Evolutionary conservation across 2,329 filamentous ascomycete genomes (phyloP).

Genomic region (Trichoderma aggressivum): DNA sequence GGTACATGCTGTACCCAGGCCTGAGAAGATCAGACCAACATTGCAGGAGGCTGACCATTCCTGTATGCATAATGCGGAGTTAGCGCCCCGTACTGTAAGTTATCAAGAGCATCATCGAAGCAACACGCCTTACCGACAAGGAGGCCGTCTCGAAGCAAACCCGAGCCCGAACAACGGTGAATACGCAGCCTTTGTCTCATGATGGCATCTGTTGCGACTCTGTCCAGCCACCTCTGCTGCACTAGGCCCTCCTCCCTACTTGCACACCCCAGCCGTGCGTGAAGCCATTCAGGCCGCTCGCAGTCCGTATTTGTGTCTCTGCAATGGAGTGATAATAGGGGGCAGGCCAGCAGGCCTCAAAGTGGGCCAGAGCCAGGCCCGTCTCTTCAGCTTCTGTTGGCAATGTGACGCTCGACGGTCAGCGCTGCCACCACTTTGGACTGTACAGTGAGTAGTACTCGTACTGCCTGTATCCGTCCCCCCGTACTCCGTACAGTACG

Average conservation of each 20-base stretch:
- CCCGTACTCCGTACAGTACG: not conserved
- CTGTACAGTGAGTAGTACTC: not conserved
- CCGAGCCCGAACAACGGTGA: not conserved
- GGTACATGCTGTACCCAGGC: not conserved
- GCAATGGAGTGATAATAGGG: slow-evolving; percentile 12
- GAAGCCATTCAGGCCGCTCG: not conserved
- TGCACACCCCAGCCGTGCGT: not conserved
- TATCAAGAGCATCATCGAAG: not conserved
- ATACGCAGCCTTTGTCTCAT: slow-evolving; percentile 11
- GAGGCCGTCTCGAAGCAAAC: not conserved
- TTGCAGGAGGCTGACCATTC: not conserved
- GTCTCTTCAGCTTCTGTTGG: slow-evolving; percentile 13
- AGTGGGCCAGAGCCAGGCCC: slow-evolving; percentile 14
- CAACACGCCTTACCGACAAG: not conserved
- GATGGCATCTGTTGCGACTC: slow-evolving; percentile 3
- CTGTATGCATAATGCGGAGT: slow-evolving; percentile 12
- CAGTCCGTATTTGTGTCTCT: slow-evolving; percentile 2
- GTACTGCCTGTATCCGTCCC: not conserved
- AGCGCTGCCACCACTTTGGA: not conserved
- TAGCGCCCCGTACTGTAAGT: not conserved
- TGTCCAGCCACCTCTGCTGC: slow-evolving; percentile 1
- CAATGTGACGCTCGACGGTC: slow-evolving; percentile 4
- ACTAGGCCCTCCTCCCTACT: not conserved
- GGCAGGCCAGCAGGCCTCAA: not conserved
- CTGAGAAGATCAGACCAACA: slow-evolving; percentile 7